Evolutionary conservation across 768 basidiomycete species (phyloP), one percentile per base, ranked within the genome.

Genomic region (Russula vinacea): DNA sequence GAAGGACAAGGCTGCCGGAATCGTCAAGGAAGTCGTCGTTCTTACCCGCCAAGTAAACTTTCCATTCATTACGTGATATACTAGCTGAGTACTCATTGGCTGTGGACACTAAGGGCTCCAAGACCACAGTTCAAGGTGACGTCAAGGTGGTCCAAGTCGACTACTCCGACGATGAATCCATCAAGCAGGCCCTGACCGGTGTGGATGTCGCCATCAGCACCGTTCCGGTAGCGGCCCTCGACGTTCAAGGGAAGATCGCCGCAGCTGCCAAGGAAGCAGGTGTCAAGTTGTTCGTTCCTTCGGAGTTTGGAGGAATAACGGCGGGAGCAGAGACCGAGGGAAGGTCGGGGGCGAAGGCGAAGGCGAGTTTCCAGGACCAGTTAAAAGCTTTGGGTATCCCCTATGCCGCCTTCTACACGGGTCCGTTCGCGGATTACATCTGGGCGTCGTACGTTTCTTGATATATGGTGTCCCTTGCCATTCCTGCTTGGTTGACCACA

Each of bases 31-130:
- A 7, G 67, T 67, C 10, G 35, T 62, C 32, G 56, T 68, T 44
- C 67, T 68, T 6, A 58, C 66, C n/a, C 67, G 66, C 14, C 55
- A 54, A 44, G 59, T 67, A 51, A 42, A 26, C 53, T 16, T n/a
- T 39, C 2, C 9, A 29, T 16, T 26, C 26, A 13, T 16, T 42
- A 44, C 11, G 13, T 8, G 10, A 22, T 11, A 17, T 24, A n/a
- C n/a, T n/a, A 29, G 22, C 19, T 49, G 39, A 51, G 10, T 24
- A 9, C 5, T 45, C 6, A 58, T 29, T 39, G 8, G 10, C 44
- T 45, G 44, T 45, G n/a, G 44, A 5, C n/a, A 22, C n/a, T 10
- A 45, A 45, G 44, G 44, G 44, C 44, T 45, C 44, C 10, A 45
- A 22, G 44, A 45, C 44, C 44, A 45, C 44, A 4, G n/a, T 45